A percentile compares a stretch with the other conserved stretches of the same genome.
Conservation (phyloP, 257 asterid genomes). For the Dorcoceras hygrometricum region DNA sequence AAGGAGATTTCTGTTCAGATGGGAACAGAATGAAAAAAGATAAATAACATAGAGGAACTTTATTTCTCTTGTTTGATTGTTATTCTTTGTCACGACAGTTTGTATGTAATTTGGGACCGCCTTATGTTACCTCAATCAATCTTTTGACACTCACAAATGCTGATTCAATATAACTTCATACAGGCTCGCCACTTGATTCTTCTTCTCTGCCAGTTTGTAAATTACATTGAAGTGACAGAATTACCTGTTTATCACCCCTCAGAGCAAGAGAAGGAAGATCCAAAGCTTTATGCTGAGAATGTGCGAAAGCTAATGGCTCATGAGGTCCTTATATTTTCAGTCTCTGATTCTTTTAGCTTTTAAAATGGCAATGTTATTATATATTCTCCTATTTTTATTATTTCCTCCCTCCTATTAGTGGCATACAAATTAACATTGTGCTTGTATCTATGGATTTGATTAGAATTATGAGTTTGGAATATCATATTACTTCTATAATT, state of each 20-base stretch:
- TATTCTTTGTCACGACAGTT: background rate
- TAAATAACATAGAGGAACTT: background rate
- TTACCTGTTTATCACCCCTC: conserved; percentile 85
- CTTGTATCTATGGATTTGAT: no score
- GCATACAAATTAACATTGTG: background rate
- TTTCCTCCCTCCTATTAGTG: background rate
- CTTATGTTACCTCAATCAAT: background rate
- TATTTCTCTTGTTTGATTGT: background rate
- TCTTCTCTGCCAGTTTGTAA: conserved; percentile 85
- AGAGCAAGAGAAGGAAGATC: conserved; percentile 80
- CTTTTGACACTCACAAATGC: conserved; percentile 9
- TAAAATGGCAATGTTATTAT: conserved; percentile 5
- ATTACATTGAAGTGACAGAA: conserved; percentile 62
- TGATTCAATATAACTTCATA: conserved; percentile 22
- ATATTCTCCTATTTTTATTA: no score
- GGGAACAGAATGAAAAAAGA: background rate
- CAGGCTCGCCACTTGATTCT: conserved; percentile 85
- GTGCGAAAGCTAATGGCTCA: conserved; percentile 82
- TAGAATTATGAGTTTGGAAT: background rate
- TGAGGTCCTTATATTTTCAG: conserved; percentile 53
- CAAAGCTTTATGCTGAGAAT: conserved; percentile 82
- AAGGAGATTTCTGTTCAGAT: background rate
- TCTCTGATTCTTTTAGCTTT: conserved; percentile 11
- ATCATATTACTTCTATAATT: background rate
- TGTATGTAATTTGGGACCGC: conserved; percentile 2